Evolutionary conservation across 106 monocot species (phyloP).

Genomic region (Phalaenopsis equestris): DNA sequence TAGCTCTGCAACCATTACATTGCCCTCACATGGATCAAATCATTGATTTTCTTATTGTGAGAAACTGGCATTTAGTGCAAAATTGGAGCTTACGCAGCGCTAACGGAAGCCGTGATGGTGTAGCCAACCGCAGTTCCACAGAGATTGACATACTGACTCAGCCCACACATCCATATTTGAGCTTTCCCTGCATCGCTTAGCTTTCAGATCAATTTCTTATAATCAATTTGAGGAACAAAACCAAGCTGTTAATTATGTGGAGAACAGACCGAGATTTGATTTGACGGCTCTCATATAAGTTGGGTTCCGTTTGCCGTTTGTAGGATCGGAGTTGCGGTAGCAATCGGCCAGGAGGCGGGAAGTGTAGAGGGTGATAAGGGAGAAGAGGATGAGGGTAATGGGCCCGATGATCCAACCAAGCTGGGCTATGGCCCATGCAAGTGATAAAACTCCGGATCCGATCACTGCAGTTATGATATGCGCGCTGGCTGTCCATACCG

Average conservation of each 20-base stretch:
- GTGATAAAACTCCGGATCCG: slow-evolving; percentile 41
- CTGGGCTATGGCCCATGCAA: slow-evolving; percentile 24
- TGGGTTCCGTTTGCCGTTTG: slow-evolving; percentile 18
- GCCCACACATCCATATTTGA: slow-evolving; percentile 38
- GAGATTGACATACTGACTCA: slow-evolving; percentile 56
- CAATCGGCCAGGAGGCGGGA: slow-evolving; percentile 22
- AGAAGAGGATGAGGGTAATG: slow-evolving; percentile 7
- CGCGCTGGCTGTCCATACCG: slow-evolving; percentile 58
- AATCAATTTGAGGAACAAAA: slow-evolving; percentile 1
- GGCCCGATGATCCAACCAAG: slow-evolving; percentile 21
- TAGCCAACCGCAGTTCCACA: slow-evolving; percentile 61
- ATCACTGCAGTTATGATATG: slow-evolving; percentile 74
- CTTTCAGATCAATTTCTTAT: background rate
- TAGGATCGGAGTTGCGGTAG: slow-evolving; percentile 14
- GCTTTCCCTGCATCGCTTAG: background rate
- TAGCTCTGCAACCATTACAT: slow-evolving; percentile 16
- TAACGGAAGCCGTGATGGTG: slow-evolving; percentile 64
- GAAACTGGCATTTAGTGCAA: background rate
- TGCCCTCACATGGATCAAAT: background rate
- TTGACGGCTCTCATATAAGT: slow-evolving; percentile 18
- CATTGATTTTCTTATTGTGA: background rate
- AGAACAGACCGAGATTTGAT: slow-evolving; percentile 10
- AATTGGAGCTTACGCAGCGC: slow-evolving; percentile 35
- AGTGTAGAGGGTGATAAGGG: slow-evolving; percentile 16
- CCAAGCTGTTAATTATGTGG: too few species aligned